A percentile compares a stretch with the other conserved stretches of the same genome.
These are phyloP conservation scores for Penicillium silybi DNA, from an alignment of 495 filamentous ascomycete species.

Conservation along the genomic window DNA sequence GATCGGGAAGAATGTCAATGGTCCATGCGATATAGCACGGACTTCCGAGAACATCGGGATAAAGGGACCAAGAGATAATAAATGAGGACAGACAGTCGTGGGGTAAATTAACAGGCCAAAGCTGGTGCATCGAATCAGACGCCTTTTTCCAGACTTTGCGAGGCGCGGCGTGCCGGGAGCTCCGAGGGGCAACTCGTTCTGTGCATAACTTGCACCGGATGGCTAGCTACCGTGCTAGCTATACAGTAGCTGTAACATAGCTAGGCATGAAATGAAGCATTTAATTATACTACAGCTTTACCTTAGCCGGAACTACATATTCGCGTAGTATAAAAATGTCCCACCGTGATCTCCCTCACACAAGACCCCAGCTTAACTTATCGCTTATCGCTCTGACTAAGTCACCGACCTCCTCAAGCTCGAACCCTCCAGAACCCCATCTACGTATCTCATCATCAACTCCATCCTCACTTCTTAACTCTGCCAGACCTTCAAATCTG, in stretches of 20 bases:
- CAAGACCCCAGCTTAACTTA: too few species aligned
- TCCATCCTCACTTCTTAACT: background rate
- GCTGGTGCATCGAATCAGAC: background rate
- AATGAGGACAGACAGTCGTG: constrained; percentile 1
- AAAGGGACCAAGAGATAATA: constrained; percentile 2
- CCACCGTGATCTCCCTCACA: background rate
- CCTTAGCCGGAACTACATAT: background rate
- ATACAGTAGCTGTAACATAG: background rate
- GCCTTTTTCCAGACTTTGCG: background rate
- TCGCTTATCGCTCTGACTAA: background rate
- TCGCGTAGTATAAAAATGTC: background rate
- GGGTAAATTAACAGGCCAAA: background rate
- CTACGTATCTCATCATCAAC: background rate
- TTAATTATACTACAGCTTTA: background rate
- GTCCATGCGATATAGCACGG: constrained; percentile 22
- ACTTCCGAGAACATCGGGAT: constrained; percentile 23
- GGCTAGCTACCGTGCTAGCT: background rate
- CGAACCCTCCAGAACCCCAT: background rate
- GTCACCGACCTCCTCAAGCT: background rate
- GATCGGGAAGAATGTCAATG: constrained; percentile 32
- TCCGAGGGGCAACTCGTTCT: constrained; percentile 6
- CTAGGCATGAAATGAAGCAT: background rate
- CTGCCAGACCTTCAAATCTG: background rate
- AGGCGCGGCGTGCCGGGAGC: constrained; percentile 9
- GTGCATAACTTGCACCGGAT: background rate